These are phyloP conservation scores for Cladobotryum mycophilum DNA, from an alignment of 2,329 filamentous ascomycete species.

Conservation along the genomic window DNA sequence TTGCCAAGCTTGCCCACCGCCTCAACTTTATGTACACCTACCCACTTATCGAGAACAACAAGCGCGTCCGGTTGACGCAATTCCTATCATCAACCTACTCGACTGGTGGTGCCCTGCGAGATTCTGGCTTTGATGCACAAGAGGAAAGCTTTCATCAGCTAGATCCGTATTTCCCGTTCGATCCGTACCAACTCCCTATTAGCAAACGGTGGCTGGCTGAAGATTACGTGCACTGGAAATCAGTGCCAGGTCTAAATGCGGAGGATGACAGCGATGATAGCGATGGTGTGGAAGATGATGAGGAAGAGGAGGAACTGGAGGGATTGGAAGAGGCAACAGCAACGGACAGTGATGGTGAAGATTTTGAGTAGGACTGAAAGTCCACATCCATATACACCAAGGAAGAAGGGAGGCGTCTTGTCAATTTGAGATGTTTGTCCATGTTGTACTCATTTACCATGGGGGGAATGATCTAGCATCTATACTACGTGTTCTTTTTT, in stretches of 20 bases:
- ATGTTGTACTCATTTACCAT: conserved; percentile 8
- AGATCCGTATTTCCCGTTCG: conserved; percentile 94
- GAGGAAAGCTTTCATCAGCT: conserved; percentile 79
- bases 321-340: conserved; percentile 48
- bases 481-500: too few relatives aligned
- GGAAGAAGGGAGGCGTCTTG: neutral
- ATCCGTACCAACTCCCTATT: conserved; percentile 84
- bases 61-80: conserved; percentile 73
- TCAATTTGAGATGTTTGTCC: neutral
- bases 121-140: conserved; percentile 41
- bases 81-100: conserved; percentile 54
- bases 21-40: conserved; percentile 87
- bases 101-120: conserved; percentile 48
- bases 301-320: conserved; percentile 37
- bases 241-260: conserved; percentile 62
- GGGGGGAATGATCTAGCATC: neutral
- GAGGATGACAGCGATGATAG: conserved; percentile 50
- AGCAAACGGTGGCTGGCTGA: conserved; percentile 83
- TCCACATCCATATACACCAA: too few relatives aligned
- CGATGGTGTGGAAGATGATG: conserved; percentile 45
- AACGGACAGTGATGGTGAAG: conserved; percentile 42
- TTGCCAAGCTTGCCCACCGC: conserved; percentile 79
- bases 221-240: conserved; percentile 76
- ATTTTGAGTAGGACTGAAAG: conserved; percentile 25
- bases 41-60: conserved; percentile 84